phyloP scores from a whole-genome alignment of 257 asterid species.

The Coffea canephora region DNA sequence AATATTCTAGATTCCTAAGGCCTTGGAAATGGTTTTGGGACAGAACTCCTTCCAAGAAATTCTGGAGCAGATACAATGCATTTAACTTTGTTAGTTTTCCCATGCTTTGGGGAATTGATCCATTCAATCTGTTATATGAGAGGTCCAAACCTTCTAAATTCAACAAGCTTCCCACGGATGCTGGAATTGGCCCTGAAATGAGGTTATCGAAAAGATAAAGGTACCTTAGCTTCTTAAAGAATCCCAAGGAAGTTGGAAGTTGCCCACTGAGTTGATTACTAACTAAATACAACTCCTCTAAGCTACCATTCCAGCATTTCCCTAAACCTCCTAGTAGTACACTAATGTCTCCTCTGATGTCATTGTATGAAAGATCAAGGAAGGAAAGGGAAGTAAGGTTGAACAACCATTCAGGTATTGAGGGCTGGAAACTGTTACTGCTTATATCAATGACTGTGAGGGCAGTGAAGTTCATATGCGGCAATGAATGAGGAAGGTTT shows the following conservation, averaged over 20 bases:
- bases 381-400: constrained; percentile 19
- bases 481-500: not conserved
- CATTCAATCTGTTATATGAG: constrained; percentile 10
- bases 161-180: constrained; percentile 8
- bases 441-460: constrained; percentile 21
- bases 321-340: constrained; percentile 5
- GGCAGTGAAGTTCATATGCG: constrained; percentile 12
- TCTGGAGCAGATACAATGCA: not conserved
- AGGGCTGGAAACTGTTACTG: constrained; percentile 14
- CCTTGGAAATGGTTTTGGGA: constrained; percentile 20
- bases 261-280: constrained; percentile 11
- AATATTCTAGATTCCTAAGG: constrained; percentile 19
- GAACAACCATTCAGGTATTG: constrained; percentile 23
- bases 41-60: constrained; percentile 24
- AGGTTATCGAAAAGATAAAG: not conserved
- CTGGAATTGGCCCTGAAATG: constrained; percentile 18
- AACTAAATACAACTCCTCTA: constrained; percentile 8
- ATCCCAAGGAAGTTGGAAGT: constrained; percentile 13
- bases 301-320: not conserved
- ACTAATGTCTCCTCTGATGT: not conserved
- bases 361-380: constrained; percentile 7
- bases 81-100: constrained; percentile 8
- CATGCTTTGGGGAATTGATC: constrained; percentile 10
- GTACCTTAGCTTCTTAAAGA: constrained; percentile 1
- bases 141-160: constrained; percentile 3